Evolutionary conservation across 2,329 filamentous ascomycete species (phyloP), one percentile per base, ranked within the genome.

Genomic region (Cordyceps cicadae): DNA sequence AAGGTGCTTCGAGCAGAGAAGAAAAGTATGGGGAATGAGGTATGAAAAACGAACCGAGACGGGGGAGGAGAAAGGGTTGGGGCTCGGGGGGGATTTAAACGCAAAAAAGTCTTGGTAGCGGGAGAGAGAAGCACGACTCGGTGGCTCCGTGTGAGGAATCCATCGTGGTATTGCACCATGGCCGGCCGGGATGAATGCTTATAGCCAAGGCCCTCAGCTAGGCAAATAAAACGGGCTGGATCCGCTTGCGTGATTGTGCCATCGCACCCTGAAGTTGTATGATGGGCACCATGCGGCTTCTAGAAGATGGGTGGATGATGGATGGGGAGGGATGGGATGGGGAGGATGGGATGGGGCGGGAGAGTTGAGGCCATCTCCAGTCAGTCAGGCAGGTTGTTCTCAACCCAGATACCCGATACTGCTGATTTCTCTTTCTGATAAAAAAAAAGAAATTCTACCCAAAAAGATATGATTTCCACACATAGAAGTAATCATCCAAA

Each of bases 231-330:
- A 46, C 55, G 11, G 55, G 32, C 24, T 17, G 32, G 56, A 45
- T 59, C 48, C 56, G 56, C 59, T 53, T 58, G 15, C 37, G 34
- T 26, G 39, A 61, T 61, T 61, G 59, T 61, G 59, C 52, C 59
- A 61, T 61, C 59, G 59, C 45, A 61, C 53, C 59, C 59, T 54
- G 17, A 43, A 54, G 29, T 59, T 59, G 56, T 12, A 59, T 59
- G 34, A 58, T 51, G 45, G 45, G 37, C 14, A 48, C n/a, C 15
- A 19, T 45, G 39, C 24, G 15, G 54, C 29, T 48, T 54, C 52
- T 54, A 54, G 52, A 54, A 41, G 52, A 37, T 19, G 50, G 50
- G 19, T 48, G 12, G 21, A 26, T 15, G 26, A 24, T 24, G 24
- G 24, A 24, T 24, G 24, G 24, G 24, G 24, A 24, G 24, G 48